Base-by-base conservation (phyloP, 768 basidiomycete genomes). In the Calvatia gigantea region DNA sequence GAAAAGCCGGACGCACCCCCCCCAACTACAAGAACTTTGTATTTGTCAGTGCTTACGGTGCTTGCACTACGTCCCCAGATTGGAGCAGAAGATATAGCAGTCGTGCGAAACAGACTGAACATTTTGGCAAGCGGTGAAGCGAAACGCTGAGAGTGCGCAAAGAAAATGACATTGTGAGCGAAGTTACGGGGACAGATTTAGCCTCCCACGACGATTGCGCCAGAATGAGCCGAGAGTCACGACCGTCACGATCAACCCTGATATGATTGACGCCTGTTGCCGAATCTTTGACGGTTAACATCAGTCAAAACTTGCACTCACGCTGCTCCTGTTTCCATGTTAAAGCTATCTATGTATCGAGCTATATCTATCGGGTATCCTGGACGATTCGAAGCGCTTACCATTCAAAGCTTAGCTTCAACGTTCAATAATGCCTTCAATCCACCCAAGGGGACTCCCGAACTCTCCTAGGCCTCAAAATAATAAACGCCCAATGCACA, bases 11-110 rank as follows among this genome's bases (percentile, higher is more conserved):
- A 72, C 81, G 61, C 65, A 86, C 96, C 96, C 69, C 80, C 94
- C 51, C 96, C 96, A 19, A 98, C 75, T 38, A 98, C 84, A 25
- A 98, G 72, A 31, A 98, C 76, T 71, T 89, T 94, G 75, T 82
- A 91, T 63, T 85, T 89, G 60, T 80, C 73, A 59, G 42, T 11
- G 11, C 73, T 76, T 17, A 71, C 66, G 25, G 77, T 76, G 60
- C 75, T 75, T 21, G 73, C 72, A 55, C 63, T 51, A 50, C 71
- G 65, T 27, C 56, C 60, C 28, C 63, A 60, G 6, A 58, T 32
- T 6, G 51, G 56, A 31, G 51, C 21, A 17, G 43, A 42, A 9
- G 39, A 47, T 7, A 15, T 7, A 27, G 38, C 8, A 9, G 21
- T 19, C 14, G 39, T 19, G 11, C 38, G 38, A 25, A 19, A 42